Evolutionary conservation across 352 stramenopile genomes (phyloP).

Genomic region (Pythium dissimile): DNA sequence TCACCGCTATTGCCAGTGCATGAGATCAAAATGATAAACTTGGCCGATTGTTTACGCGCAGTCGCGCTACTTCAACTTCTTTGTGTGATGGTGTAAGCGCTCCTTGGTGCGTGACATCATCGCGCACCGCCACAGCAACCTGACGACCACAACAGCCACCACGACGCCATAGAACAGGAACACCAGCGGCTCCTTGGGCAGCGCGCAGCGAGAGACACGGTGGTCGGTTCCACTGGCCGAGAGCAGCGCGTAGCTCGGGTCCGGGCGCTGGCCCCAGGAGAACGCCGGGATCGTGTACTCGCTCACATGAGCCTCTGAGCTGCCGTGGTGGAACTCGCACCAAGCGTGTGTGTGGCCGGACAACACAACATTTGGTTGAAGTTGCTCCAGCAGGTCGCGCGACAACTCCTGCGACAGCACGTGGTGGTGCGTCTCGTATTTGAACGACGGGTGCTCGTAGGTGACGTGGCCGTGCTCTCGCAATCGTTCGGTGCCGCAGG

Average conservation of each 20-base stretch:
- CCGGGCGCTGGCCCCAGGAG: slow-evolving; percentile 72
- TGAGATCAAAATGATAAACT: background rate
- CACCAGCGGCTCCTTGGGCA: slow-evolving; percentile 10
- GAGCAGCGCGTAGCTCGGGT: slow-evolving; percentile 71
- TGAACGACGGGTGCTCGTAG: slow-evolving; percentile 70
- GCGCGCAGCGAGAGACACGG: slow-evolving; percentile 3
- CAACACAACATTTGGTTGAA: slow-evolving; percentile 52
- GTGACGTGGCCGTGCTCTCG: slow-evolving; percentile 62
- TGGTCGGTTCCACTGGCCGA: slow-evolving; percentile 7
- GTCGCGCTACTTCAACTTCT: slow-evolving; percentile 13
- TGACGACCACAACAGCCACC: slow-evolving; percentile 4
- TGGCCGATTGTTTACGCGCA: background rate
- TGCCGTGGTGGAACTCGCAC: slow-evolving; percentile 44
- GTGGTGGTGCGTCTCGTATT: slow-evolving; percentile 61
- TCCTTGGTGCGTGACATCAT: slow-evolving; percentile 9
- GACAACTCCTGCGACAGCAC: slow-evolving; percentile 62
- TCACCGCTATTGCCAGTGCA: background rate
- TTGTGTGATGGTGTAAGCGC: slow-evolving; percentile 10
- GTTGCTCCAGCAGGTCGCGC: slow-evolving; percentile 37
- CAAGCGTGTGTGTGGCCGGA: slow-evolving; percentile 76
- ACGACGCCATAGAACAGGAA: slow-evolving; percentile 16
- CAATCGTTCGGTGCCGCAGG: slow-evolving; percentile 45
- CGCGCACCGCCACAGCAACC: slow-evolving; percentile 7
- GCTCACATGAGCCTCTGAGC: background rate
- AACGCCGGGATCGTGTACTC: slow-evolving; percentile 79